phyloP scores from a whole-genome alignment of 495 filamentous ascomycete species.

The Xanthoparmelia taractica region DNA sequence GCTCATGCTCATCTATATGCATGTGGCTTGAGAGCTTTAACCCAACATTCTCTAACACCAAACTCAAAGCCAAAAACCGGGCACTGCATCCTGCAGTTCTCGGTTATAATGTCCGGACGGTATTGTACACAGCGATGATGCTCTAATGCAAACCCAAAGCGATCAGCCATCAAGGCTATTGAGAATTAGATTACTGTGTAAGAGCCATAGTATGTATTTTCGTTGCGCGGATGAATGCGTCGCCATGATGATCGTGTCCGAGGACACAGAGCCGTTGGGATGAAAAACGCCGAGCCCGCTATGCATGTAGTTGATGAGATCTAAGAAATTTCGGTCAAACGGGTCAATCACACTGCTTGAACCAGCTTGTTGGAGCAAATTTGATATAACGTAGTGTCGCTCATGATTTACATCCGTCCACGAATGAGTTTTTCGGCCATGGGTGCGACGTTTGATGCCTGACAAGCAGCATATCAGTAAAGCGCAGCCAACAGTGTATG shows the following conservation, averaged over 20 bases:
- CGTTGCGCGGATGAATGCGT: slow-evolving; percentile 10
- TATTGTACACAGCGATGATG: slow-evolving; percentile 11
- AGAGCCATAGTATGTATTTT: slow-evolving; percentile 14
- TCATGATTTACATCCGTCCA: slow-evolving; percentile 37
- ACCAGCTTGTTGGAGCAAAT: slow-evolving; percentile 2
- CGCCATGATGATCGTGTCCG: slow-evolving; percentile 13
- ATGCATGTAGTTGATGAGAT: slow-evolving; percentile 18
- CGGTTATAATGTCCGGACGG: not conserved
- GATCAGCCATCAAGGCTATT: slow-evolving; percentile 12
- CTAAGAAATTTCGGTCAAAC: slow-evolving; percentile 3
- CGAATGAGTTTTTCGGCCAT: slow-evolving; percentile 45
- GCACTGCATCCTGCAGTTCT: slow-evolving; percentile 5
- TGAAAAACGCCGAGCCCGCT: slow-evolving; percentile 17
- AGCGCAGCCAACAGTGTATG: not conserved
- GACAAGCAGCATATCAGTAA: slow-evolving; percentile 7
- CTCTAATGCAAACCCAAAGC: slow-evolving; percentile 10
- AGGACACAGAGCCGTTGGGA: not conserved
- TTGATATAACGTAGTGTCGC: not conserved
- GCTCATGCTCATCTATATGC: slow-evolving; percentile 14
- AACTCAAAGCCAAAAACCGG: slow-evolving; percentile 11
- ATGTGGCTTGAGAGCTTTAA: slow-evolving; percentile 2
- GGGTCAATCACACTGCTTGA: slow-evolving; percentile 2
- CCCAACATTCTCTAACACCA: not conserved
- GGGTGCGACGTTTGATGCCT: slow-evolving; percentile 32
- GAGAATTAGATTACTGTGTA: slow-evolving; percentile 10